These are phyloP conservation scores for Plasmodium chabaudi DNA, from an alignment of 169 alveolate species.

Conservation along the genomic window DNA sequence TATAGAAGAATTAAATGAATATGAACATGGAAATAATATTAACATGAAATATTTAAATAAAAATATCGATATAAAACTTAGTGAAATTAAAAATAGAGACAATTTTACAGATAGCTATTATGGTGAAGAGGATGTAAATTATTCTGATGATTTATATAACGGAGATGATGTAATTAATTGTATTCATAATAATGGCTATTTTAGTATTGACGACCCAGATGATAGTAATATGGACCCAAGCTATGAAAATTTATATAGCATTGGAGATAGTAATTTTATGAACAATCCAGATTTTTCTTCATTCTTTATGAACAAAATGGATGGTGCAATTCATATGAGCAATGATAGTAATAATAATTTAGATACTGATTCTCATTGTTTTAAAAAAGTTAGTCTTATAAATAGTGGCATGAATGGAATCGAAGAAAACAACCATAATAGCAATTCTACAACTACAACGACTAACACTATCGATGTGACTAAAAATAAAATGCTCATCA, in stretches of 20 bases:
- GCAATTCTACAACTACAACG: constrained; percentile 24
- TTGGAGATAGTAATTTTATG: background rate
- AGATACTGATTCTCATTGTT: background rate
- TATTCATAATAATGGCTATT: background rate
- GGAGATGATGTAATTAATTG: background rate
- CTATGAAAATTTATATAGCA: background rate
- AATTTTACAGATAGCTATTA: background rate
- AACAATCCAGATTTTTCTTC: background rate
- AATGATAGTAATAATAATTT: background rate
- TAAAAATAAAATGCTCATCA: background rate
- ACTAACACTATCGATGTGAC: background rate
- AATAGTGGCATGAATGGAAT: background rate
- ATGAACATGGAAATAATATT: no score
- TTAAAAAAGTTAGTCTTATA: constrained; percentile 6
- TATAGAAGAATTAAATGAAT: no score
- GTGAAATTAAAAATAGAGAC: no score
- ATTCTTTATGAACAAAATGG: background rate
- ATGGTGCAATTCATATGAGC: background rate
- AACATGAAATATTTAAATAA: no score
- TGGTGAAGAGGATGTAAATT: background rate
- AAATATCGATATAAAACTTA: no score
- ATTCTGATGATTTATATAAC: background rate
- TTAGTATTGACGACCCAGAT: background rate
- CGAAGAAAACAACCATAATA: background rate
- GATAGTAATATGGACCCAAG: background rate